These are phyloP conservation scores for Rhizophagus clarus DNA, from an alignment of 192 early-diverging fungal species.

Conservation along the genomic window DNA sequence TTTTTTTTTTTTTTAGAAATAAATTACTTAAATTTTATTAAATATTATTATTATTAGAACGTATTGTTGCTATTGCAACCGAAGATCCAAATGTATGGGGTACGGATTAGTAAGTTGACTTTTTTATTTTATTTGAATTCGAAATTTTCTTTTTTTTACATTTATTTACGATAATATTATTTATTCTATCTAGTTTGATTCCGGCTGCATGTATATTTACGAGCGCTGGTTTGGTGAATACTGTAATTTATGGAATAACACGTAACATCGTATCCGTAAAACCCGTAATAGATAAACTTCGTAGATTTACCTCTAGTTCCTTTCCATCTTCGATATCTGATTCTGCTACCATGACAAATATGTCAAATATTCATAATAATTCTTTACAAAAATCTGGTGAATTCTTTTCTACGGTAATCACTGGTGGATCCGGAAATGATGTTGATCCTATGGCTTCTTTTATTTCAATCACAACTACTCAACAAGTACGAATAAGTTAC, in stretches of 20 bases:
- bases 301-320: too few species aligned
- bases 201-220: background rate
- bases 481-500: background rate
- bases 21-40: too few species aligned
- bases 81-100: background rate
- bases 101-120: background rate
- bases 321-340: background rate
- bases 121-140: background rate
- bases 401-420: background rate
- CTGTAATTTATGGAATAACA: slow-evolving; percentile 26
- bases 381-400: background rate
- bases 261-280: slow-evolving; percentile 23
- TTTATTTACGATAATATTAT: too few species aligned
- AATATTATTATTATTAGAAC: slow-evolving; percentile 24
- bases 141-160: too few species aligned
- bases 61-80: background rate
- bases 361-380: background rate
- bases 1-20: too few species aligned
- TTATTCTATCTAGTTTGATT: background rate
- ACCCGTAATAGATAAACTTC: background rate
- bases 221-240: slow-evolving; percentile 13
- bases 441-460: background rate
- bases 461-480: background rate
- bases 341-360: background rate
- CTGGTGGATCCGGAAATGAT: background rate